Conservation (phyloP, 2,329 filamentous ascomycete genomes). For the Byssoonygena ceratinophila region DNA sequence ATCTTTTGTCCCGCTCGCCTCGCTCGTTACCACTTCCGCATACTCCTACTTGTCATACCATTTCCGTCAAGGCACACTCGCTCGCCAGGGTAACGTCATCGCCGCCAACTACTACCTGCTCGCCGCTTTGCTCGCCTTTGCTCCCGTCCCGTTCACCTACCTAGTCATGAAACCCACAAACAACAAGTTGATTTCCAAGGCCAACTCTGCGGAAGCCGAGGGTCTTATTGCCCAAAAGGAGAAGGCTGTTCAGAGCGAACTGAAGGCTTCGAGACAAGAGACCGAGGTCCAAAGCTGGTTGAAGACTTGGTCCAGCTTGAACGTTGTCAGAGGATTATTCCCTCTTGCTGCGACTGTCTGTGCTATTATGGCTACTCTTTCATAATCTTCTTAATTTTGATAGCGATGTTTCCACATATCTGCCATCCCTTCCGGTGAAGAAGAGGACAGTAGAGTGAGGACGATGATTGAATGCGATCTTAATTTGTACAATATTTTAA, state of each 20-base stretch:
- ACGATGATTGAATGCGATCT: too few relatives aligned
- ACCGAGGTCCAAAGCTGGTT: conserved; percentile 16
- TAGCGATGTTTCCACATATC: too few relatives aligned
- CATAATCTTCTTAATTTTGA: background rate
- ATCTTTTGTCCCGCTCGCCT: conserved; percentile 43
- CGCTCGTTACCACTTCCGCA: conserved; percentile 43
- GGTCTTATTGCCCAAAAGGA: conserved; percentile 17
- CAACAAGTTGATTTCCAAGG: conserved; percentile 20
- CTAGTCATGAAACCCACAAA: conserved; percentile 25
- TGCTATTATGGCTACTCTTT: conserved; percentile 12
- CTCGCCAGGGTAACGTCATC: conserved; percentile 13
- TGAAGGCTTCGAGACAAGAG: conserved; percentile 15
- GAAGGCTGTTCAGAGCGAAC: conserved; percentile 9
- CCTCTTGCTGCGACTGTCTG: conserved; percentile 14
- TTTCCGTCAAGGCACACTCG: conserved; percentile 14
- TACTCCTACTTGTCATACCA: conserved; percentile 34
- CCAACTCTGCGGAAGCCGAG: conserved; percentile 21
- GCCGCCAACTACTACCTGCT: conserved; percentile 20
- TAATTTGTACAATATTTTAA: too few relatives aligned
- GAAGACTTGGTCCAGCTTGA: conserved; percentile 15
- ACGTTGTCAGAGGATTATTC: conserved; percentile 13
- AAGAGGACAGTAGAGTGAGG: background rate
- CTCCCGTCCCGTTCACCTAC: conserved; percentile 29
- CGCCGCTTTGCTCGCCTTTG: conserved; percentile 24
- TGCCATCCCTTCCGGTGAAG: too few relatives aligned